A percentile compares a stretch with the other conserved stretches of the same genome.
Evolutionary conservation across 2,329 filamentous ascomycete species (phyloP).

Genomic region (Verticillium klebahnii): DNA sequence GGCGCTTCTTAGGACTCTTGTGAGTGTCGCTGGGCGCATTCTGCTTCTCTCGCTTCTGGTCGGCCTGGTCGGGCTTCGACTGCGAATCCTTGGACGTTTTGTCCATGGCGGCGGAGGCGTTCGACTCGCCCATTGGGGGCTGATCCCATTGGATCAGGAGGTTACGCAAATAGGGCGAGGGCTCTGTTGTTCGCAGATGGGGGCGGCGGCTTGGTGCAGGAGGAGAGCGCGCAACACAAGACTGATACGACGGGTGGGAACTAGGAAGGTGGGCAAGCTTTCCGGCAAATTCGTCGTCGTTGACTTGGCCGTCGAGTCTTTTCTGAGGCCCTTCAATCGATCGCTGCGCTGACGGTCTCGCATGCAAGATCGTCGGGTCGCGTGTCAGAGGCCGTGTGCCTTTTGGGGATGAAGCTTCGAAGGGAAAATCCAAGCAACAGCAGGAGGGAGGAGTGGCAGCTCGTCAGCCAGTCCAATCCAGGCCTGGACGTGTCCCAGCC

Average conservation of each 20-base stretch:
- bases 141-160: constrained; percentile 37
- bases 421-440: not conserved
- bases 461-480: not conserved
- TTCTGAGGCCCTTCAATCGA: not conserved
- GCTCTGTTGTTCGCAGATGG: constrained; percentile 25
- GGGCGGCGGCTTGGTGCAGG: constrained; percentile 35
- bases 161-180: constrained; percentile 37
- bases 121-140: constrained; percentile 29
- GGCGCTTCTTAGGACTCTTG: constrained; percentile 74
- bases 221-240: constrained; percentile 1
- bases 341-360: not conserved
- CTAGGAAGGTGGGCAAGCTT: not conserved
- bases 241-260: not conserved
- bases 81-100: constrained; percentile 28
- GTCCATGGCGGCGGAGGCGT: constrained; percentile 26
- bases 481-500: not conserved
- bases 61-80: constrained; percentile 30
- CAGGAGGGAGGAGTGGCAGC: not conserved
- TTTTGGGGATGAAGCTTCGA: not conserved
- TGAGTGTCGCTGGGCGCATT: constrained; percentile 25
- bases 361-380: not conserved
- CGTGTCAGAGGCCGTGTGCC: not conserved
- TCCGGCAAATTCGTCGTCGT: not conserved
- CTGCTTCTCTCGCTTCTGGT: constrained; percentile 14
- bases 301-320: not conserved